Evolutionary conservation across 1,284 basidiomycete genomes (phyloP).

Genomic region (Leccinum variabile): DNA sequence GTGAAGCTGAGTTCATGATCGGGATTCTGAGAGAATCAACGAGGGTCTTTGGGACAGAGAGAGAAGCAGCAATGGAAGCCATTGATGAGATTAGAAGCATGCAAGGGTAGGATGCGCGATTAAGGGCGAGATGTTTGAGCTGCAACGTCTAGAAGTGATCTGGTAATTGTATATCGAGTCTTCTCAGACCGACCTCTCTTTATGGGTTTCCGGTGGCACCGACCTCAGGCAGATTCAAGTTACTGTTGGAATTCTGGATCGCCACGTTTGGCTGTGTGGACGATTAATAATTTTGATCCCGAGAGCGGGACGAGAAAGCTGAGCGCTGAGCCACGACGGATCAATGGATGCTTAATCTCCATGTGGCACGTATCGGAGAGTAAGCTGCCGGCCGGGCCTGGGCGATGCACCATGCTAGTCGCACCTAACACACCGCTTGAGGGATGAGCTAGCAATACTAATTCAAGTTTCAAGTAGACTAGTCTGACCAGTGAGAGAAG

Average conservation of each 20-base stretch:
- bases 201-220: not conserved
- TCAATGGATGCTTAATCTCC: constrained; percentile 6
- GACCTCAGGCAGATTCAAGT: not conserved
- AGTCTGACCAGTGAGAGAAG: not conserved
- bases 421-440: not conserved
- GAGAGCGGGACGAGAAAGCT: not conserved
- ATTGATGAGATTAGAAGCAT: constrained; percentile 9
- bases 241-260: not conserved
- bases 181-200: not conserved
- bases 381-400: not conserved
- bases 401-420: not conserved
- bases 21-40: constrained; percentile 24
- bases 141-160: constrained; percentile 6
- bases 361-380: constrained; percentile 14
- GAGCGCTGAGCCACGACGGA: constrained; percentile 6
- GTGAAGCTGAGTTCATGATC: constrained; percentile 29
- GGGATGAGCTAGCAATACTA: not conserved
- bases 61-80: constrained; percentile 16
- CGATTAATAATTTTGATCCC: not conserved
- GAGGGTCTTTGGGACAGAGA: constrained; percentile 17
- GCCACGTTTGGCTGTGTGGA: not conserved
- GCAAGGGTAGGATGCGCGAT: no score
- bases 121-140: not conserved
- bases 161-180: not conserved
- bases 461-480: not conserved